A percentile compares a stretch with the other conserved stretches of the same genome.
phyloP scores from a whole-genome alignment of 1,284 basidiomycete species.

The Apiotrichum akiyoshidainum region DNA sequence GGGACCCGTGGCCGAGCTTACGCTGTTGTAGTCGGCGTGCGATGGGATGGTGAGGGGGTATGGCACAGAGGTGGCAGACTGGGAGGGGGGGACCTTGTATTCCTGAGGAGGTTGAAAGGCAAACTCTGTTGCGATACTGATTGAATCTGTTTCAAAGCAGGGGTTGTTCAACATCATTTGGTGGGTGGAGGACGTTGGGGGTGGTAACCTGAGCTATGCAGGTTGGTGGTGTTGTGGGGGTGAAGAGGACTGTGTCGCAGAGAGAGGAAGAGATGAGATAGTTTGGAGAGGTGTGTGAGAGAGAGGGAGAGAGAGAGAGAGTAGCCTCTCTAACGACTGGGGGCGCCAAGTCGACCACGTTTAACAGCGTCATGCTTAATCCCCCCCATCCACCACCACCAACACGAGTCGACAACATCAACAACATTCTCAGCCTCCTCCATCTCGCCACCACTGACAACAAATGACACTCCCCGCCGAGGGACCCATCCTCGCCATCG shows the following conservation, averaged over 20 bases:
- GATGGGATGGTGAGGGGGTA: background rate
- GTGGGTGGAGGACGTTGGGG: background rate
- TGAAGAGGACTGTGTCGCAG: too few relatives aligned
- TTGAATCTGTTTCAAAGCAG: background rate
- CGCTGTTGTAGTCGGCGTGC: background rate
- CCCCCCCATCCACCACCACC: too few relatives aligned
- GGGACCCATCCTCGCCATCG: background rate
- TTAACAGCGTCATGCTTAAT: too few relatives aligned
- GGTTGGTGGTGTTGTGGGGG: too few relatives aligned
- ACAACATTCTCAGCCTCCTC: background rate
- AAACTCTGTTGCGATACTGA: conserved; percentile 24
- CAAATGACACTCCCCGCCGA: background rate
- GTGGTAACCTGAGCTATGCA: too few relatives aligned
- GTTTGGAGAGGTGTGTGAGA: too few relatives aligned
- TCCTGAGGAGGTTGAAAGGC: conserved; percentile 31
- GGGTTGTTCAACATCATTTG: background rate
- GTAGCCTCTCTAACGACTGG: too few relatives aligned
- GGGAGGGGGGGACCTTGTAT: conserved; percentile 5
- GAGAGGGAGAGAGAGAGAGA: too few relatives aligned
- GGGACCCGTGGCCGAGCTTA: background rate
- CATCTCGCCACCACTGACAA: background rate
- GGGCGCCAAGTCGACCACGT: too few relatives aligned
- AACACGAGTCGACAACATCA: too few relatives aligned
- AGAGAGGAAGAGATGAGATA: too few relatives aligned
- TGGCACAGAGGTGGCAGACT: conserved; percentile 1